A percentile compares a stretch with the other conserved stretches of the same genome.
Conservation (phyloP, 257 asterid species). For the Ajuga chamaepitys region DNA sequence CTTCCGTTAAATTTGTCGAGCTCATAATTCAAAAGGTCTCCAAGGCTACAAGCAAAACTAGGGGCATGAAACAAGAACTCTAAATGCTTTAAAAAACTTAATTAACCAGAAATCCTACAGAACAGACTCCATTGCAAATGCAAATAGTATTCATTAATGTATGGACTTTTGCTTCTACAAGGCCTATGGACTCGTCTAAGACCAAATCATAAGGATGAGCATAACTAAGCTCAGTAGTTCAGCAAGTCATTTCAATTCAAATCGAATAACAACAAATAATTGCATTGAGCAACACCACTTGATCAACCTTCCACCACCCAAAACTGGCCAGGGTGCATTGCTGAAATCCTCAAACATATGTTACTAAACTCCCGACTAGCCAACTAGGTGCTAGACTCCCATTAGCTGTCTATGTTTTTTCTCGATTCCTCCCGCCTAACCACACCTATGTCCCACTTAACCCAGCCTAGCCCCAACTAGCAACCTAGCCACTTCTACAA, state of each 20-base stretch:
- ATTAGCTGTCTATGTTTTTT: too few relatives aligned
- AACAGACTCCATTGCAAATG: slow-evolving; percentile 7
- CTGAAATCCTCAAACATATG: background rate
- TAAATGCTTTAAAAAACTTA: background rate
- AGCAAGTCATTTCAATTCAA: background rate
- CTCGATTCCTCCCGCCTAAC: too few relatives aligned
- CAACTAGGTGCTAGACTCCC: too few relatives aligned
- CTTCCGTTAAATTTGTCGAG: background rate
- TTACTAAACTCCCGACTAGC: too few relatives aligned
- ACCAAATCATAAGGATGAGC: background rate
- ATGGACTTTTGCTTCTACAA: background rate
- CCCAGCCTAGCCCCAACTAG: too few relatives aligned
- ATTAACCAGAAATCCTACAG: background rate
- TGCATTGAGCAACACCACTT: background rate
- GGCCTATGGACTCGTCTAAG: background rate
- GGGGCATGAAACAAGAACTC: background rate
- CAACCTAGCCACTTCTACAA: too few relatives aligned
- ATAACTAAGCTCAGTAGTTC: background rate
- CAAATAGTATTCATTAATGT: background rate
- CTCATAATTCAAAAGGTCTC: too few relatives aligned
- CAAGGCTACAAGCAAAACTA: slow-evolving; percentile 1
- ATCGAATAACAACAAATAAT: background rate
- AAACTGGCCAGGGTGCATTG: background rate
- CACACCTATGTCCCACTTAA: too few relatives aligned
- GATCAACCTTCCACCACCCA: background rate